Conservation (phyloP, 345 rosid species). For the Trapa incisa region DNA sequence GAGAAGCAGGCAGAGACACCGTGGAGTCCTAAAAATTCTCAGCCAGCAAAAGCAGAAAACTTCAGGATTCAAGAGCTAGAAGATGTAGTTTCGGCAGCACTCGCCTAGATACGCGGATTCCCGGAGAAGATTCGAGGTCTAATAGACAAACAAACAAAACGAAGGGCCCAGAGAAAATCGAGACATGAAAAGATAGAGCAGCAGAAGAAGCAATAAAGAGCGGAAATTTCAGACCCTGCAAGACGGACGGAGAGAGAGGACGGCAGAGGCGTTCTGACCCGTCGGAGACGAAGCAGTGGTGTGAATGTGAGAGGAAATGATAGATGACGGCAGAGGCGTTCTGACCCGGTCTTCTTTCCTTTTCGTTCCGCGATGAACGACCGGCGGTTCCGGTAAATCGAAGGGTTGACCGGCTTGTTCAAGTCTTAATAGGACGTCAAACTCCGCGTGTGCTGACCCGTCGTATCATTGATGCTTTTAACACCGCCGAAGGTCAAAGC, state of each 20-base stretch:
- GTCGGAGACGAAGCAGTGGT: background rate
- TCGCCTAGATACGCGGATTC: conserved; percentile 2
- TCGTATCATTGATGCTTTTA: background rate
- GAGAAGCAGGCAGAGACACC: background rate
- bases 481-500: background rate
- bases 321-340: background rate
- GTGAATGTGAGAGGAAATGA: background rate
- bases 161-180: background rate
- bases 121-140: conserved; percentile 4
- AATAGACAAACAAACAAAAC: background rate
- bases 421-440: background rate
- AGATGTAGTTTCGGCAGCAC: background rate
- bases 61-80: background rate
- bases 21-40: background rate
- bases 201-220: background rate
- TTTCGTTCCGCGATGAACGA: conserved; percentile 6
- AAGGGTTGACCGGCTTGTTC: conserved; percentile 12
- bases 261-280: too few species aligned
- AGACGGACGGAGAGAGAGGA: background rate
- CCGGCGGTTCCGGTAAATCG: conserved; percentile 22
- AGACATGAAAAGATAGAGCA: background rate
- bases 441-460: conserved; percentile 7
- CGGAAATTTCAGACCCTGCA: background rate
- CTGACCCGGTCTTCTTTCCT: background rate
- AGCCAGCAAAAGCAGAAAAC: background rate